Evolutionary conservation across 352 stramenopile genomes (phyloP).

Genomic region (Phytophthora pluvialis): DNA sequence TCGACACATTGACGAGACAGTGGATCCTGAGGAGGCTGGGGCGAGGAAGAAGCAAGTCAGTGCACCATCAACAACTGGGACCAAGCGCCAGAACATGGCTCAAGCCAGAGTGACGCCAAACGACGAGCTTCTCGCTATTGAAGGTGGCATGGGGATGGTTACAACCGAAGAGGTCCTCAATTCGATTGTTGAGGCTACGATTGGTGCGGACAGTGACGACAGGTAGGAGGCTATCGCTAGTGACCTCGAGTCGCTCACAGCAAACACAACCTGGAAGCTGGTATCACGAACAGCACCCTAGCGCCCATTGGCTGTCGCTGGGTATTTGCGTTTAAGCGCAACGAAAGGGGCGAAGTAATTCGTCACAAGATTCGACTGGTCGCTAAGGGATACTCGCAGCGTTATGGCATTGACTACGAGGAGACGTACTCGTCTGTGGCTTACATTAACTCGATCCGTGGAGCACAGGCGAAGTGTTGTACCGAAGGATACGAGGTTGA

Average conservation of each 20-base stretch:
- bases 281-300: not conserved
- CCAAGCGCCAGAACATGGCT: constrained; percentile 7
- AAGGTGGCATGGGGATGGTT: too few species aligned
- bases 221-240: not conserved
- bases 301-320: too few species aligned
- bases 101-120: not conserved
- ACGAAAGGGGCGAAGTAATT: not conserved
- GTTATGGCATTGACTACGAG: constrained; percentile 9
- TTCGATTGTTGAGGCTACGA: not conserved
- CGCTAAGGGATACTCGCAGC: constrained; percentile 3
- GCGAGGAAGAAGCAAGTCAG: constrained; percentile 10
- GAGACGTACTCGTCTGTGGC: not conserved
- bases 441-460: constrained; percentile 9
- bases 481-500: not conserved
- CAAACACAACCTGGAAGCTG: constrained; percentile 18
- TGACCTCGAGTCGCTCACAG: not conserved
- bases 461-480: not conserved
- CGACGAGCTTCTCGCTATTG: not conserved
- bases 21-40: constrained; percentile 9
- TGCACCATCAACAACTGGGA: constrained; percentile 1
- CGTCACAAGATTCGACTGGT: constrained; percentile 4
- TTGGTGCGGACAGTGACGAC: not conserved
- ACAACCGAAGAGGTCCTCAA: not conserved
- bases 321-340: not conserved
- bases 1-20: constrained; percentile 11